Evolutionary conservation across 257 asterid genomes (phyloP).

Genomic region (Przewalskia tangutica): DNA sequence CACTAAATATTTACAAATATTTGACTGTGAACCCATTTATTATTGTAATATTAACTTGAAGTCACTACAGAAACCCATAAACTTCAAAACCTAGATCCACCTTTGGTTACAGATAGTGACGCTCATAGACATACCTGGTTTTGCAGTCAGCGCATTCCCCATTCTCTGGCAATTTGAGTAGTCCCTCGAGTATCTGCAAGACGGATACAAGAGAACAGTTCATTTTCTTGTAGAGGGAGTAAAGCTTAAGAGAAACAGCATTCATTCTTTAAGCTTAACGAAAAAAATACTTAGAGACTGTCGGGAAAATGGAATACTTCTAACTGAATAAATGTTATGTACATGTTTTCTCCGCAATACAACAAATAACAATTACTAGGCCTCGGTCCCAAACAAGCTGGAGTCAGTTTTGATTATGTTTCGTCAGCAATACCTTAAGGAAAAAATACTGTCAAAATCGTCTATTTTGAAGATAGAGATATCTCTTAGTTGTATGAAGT

Average conservation of each 20-base stretch:
- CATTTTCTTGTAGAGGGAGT: not conserved
- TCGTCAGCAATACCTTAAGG: not conserved
- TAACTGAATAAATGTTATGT: not conserved
- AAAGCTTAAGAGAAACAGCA: not conserved
- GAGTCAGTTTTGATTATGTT: not conserved
- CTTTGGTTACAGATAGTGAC: not conserved
- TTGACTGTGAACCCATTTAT: no score
- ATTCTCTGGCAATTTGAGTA: conserved; percentile 31
- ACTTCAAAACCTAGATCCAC: no score
- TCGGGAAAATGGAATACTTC: no score
- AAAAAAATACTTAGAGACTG: not conserved
- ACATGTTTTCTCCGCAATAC: not conserved
- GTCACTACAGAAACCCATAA: no score
- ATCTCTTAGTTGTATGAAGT: no score
- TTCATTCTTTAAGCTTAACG: not conserved
- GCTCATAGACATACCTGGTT: conserved; percentile 15
- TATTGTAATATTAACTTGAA: no score
- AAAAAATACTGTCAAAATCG: not conserved
- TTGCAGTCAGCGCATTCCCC: conserved; percentile 39
- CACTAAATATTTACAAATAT: no score
- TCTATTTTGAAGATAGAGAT: not conserved
- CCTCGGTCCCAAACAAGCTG: not conserved
- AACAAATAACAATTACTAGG: not conserved
- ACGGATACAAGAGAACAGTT: not conserved
- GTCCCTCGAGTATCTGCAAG: conserved; percentile 27